Evolutionary conservation across 257 asterid genomes (phyloP).

Genomic region (Solanum bulbocastanum): DNA sequence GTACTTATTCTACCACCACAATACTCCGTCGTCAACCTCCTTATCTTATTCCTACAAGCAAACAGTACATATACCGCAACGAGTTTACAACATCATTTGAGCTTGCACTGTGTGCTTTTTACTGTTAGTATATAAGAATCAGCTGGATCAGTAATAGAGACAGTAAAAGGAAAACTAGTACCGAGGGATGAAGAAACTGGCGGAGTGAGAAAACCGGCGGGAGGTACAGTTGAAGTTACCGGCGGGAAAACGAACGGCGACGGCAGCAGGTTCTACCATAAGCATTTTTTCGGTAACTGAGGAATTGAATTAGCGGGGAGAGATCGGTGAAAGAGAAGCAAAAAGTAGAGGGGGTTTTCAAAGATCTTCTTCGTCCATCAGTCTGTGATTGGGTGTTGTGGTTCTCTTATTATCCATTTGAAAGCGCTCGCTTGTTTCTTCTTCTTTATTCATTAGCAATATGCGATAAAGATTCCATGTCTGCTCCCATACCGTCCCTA

Average conservation of each 20-base stretch:
- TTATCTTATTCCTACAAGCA: conserved; percentile 18
- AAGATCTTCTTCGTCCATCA: background rate
- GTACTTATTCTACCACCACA: conserved; percentile 18
- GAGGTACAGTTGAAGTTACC: conserved; percentile 24
- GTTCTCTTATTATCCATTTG: conserved; percentile 19
- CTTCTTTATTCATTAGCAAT: background rate
- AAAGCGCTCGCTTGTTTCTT: background rate
- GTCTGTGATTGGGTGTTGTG: conserved; percentile 13
- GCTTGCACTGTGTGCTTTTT: background rate
- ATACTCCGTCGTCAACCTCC: conserved; percentile 11
- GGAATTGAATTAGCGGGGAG: background rate
- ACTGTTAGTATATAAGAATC: background rate
- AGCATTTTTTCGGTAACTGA: conserved; percentile 32
- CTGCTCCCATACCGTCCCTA: background rate
- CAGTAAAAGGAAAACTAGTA: background rate
- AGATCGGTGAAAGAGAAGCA: background rate
- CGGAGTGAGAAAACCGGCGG: background rate
- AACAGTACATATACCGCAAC: background rate
- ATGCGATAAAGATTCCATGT: background rate
- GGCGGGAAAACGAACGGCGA: conserved; percentile 38
- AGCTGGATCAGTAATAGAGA: background rate
- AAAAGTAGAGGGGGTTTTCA: background rate
- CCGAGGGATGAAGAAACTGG: conserved; percentile 40
- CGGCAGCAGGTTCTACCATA: conserved; percentile 54
- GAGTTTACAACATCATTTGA: background rate